These are phyloP conservation scores for Blastomyces emzantsi DNA, from an alignment of 2,329 filamentous ascomycete species.

Conservation along the genomic window DNA sequence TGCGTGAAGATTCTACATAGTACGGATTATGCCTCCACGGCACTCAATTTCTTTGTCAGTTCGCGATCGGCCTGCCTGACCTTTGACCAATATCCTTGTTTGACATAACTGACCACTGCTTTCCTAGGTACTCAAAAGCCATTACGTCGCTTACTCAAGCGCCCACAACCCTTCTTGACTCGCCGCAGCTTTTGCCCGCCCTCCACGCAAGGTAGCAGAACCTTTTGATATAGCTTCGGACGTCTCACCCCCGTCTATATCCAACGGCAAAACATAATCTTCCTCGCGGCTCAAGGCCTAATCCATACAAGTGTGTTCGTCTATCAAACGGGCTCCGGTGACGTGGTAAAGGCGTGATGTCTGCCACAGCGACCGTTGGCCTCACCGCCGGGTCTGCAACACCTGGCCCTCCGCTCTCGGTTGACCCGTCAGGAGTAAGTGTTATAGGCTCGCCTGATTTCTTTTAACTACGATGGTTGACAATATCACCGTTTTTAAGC, in stretches of 20 bases:
- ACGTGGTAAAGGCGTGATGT: not conserved
- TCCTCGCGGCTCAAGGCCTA: not conserved
- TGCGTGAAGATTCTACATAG: no score
- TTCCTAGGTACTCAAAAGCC: not conserved
- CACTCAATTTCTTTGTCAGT: not conserved
- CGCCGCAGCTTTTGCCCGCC: not conserved
- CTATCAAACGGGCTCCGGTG: not conserved
- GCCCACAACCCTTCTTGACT: not conserved
- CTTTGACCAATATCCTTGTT: not conserved
- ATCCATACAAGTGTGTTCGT: not conserved
- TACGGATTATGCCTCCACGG: no score
- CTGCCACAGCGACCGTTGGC: not conserved
- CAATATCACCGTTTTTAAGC: constrained; percentile 19
- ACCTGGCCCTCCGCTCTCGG: not conserved
- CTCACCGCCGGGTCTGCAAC: not conserved
- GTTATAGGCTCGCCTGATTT: constrained; percentile 1
- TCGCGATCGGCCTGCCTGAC: not conserved
- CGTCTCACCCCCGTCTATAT: not conserved
- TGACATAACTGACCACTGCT: constrained; percentile 2
- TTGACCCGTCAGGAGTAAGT: constrained; percentile 8
- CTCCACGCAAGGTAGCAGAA: not conserved
- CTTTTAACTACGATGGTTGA: not conserved
- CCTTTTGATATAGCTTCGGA: not conserved
- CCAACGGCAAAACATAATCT: not conserved
- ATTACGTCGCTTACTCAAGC: not conserved